Evolutionary conservation across 805 yeast genomes (phyloP).

Genomic region (Danielia oregonensis): DNA sequence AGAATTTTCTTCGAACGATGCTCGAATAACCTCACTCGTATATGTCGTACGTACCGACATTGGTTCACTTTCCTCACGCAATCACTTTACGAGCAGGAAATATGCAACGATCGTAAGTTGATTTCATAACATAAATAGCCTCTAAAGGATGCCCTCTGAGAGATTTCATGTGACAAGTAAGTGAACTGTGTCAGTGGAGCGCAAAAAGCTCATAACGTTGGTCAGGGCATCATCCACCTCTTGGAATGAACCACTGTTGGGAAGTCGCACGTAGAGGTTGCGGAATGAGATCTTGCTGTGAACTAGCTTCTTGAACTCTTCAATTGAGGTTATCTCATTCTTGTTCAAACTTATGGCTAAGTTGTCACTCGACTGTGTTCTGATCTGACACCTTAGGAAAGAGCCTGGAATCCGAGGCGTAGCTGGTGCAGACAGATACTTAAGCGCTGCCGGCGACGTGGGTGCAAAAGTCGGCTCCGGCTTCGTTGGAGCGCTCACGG

Average conservation of each 20-base stretch:
- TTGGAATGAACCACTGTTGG: conserved; percentile 20
- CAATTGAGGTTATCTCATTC: conserved; percentile 16
- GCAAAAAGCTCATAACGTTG: conserved; percentile 17
- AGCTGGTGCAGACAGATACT: conserved; percentile 1
- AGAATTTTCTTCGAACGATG: too few relatives aligned
- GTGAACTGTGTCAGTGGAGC: conserved; percentile 17
- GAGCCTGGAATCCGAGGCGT: not conserved
- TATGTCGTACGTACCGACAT: too few relatives aligned
- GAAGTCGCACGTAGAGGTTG: conserved; percentile 24
- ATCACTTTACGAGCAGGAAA: too few relatives aligned
- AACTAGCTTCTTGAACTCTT: conserved; percentile 25
- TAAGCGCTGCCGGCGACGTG: conserved; percentile 3
- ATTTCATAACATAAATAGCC: too few relatives aligned
- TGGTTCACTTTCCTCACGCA: too few relatives aligned
- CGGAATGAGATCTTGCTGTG: conserved; percentile 23
- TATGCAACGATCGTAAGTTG: too few relatives aligned
- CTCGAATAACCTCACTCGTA: too few relatives aligned
- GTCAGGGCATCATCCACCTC: conserved; percentile 25
- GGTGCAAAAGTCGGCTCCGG: conserved; percentile 2
- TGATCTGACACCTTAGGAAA: conserved; percentile 26
- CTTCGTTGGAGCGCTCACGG: too few relatives aligned
- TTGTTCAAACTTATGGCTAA: conserved; percentile 24
- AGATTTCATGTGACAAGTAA: conserved; percentile 3
- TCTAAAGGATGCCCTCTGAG: too few relatives aligned
- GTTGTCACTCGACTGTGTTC: conserved; percentile 24